Conservation (phyloP, 371 early-diverging fungal species). For the Massospora cicadina region DNA sequence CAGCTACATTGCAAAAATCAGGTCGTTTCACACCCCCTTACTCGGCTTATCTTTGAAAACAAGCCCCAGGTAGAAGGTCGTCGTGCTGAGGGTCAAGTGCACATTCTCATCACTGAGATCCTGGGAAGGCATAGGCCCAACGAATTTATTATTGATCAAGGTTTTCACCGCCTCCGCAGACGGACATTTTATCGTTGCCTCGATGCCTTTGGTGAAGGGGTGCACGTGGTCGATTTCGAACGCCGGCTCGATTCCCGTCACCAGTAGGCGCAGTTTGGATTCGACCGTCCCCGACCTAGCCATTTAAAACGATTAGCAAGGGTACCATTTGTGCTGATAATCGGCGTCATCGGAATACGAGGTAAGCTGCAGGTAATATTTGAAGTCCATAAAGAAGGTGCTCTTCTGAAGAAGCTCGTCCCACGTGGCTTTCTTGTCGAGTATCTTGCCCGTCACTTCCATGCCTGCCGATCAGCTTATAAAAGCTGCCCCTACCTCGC, state of each 20-base stretch:
- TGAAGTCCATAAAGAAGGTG: slow-evolving; percentile 83
- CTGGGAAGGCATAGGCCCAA: slow-evolving; percentile 12
- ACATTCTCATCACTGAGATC: slow-evolving; percentile 18
- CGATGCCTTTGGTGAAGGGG: slow-evolving; percentile 81
- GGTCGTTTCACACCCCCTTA: slow-evolving; percentile 11
- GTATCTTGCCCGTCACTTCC: slow-evolving; percentile 49
- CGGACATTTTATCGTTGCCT: slow-evolving; percentile 37
- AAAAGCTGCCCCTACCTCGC: slow-evolving; percentile 20
- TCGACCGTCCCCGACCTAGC: slow-evolving; percentile 81
- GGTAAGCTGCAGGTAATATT: slow-evolving; percentile 82
- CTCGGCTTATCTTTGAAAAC: slow-evolving; percentile 33
- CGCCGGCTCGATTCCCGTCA: slow-evolving; percentile 67
- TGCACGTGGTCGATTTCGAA: slow-evolving; percentile 67
- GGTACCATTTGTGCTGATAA: slow-evolving; percentile 50
- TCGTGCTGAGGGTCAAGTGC: slow-evolving; percentile 32
- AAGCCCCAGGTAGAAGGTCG: slow-evolving; percentile 81
- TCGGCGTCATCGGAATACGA: slow-evolving; percentile 57
- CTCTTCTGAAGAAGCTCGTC: slow-evolving; percentile 60
- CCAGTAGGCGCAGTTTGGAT: slow-evolving; percentile 79
- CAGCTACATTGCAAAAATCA: background rate
- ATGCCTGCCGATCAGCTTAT: slow-evolving; percentile 21
- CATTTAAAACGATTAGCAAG: background rate
- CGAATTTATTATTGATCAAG: slow-evolving; percentile 37
- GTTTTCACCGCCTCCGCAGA: slow-evolving; percentile 41
- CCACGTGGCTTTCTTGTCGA: slow-evolving; percentile 48